Evolutionary conservation across 495 filamentous ascomycete genomes (phyloP).

Genomic region (Delitschia confertaspora): DNA sequence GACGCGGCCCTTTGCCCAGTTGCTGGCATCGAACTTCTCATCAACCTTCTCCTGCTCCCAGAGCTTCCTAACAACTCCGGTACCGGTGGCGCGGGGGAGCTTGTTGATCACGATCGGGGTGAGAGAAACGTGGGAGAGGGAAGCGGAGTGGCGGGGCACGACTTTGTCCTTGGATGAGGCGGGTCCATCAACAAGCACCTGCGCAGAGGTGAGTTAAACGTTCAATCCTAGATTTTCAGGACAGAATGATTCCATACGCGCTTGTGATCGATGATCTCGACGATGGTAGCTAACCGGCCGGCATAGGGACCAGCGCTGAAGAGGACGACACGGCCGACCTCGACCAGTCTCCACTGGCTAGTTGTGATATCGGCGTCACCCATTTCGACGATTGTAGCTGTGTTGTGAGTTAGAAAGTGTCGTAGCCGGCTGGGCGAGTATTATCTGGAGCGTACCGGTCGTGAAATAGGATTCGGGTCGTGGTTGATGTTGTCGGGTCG

Average conservation of each 20-base stretch:
- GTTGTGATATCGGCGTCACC: slow-evolving; percentile 57
- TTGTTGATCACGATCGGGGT: slow-evolving; percentile 83
- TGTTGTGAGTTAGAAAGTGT: slow-evolving; percentile 5
- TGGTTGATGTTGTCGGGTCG: slow-evolving; percentile 8
- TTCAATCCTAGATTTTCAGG: slow-evolving; percentile 9
- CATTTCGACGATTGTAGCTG: slow-evolving; percentile 41
- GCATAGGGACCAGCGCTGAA: slow-evolving; percentile 66
- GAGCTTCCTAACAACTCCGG: slow-evolving; percentile 65
- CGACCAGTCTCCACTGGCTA: slow-evolving; percentile 82
- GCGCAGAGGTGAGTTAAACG: slow-evolving; percentile 37
- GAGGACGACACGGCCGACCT: slow-evolving; percentile 92
- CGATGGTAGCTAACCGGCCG: slow-evolving; percentile 83
- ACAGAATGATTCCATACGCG: slow-evolving; percentile 54
- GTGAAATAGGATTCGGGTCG: slow-evolving; percentile 18
- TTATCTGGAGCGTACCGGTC: slow-evolving; percentile 21
- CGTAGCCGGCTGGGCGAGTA: neutral
- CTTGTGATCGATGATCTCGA: slow-evolving; percentile 99
- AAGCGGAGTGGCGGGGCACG: slow-evolving; percentile 74
- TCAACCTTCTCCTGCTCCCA: slow-evolving; percentile 88
- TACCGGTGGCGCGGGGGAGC: slow-evolving; percentile 78
- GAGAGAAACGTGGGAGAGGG: slow-evolving; percentile 74
- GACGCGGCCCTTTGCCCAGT: slow-evolving; percentile 82
- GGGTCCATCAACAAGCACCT: slow-evolving; percentile 95
- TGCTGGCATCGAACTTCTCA: slow-evolving; percentile 76
- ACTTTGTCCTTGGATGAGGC: slow-evolving; percentile 57